These are phyloP conservation scores for Tetrapisispora nanseiensis DNA, from an alignment of 805 yeast genomes.

Conservation along the genomic window DNA sequence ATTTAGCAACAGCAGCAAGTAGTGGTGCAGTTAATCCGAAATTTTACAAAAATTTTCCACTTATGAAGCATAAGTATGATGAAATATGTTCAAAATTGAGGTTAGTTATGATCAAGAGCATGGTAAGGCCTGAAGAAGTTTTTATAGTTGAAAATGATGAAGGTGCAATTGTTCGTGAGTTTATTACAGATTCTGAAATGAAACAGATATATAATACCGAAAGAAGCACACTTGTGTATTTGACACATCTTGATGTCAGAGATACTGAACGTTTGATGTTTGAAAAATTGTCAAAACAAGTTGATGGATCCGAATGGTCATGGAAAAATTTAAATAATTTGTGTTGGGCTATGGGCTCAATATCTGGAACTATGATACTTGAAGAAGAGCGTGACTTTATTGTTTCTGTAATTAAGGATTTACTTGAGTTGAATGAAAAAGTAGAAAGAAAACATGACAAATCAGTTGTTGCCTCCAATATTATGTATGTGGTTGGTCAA, in stretches of 20 bases:
- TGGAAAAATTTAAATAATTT: slow-evolving; percentile 92
- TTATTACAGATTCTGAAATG: slow-evolving; percentile 89
- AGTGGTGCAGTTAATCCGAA: slow-evolving; percentile 85
- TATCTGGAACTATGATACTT: slow-evolving; percentile 96
- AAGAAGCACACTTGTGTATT: slow-evolving; percentile 87
- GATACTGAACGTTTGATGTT: slow-evolving; percentile 89
- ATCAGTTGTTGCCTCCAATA: slow-evolving; percentile 95
- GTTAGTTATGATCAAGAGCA: slow-evolving; percentile 79
- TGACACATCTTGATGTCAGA: slow-evolving; percentile 86
- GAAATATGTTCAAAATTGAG: slow-evolving; percentile 72
- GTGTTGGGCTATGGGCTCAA: slow-evolving; percentile 99
- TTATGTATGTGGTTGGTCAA: slow-evolving; percentile 98
- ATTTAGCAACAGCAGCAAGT: slow-evolving; percentile 37
- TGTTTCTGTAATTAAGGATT: slow-evolving; percentile 80
- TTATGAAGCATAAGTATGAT: slow-evolving; percentile 74
- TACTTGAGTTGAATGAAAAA: slow-evolving; percentile 79
- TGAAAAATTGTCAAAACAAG: slow-evolving; percentile 75
- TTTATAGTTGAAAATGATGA: slow-evolving; percentile 92
- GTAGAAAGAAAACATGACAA: slow-evolving; percentile 91
- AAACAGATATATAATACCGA: slow-evolving; percentile 85
- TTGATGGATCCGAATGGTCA: slow-evolving; percentile 93
- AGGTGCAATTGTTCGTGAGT: slow-evolving; percentile 94
- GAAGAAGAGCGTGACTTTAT: slow-evolving; percentile 89
- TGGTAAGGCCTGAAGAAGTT: slow-evolving; percentile 98
- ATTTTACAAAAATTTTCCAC: slow-evolving; percentile 58